Base-by-base conservation (phyloP, 768 basidiomycete species). In the Wakefieldia striispora region DNA sequence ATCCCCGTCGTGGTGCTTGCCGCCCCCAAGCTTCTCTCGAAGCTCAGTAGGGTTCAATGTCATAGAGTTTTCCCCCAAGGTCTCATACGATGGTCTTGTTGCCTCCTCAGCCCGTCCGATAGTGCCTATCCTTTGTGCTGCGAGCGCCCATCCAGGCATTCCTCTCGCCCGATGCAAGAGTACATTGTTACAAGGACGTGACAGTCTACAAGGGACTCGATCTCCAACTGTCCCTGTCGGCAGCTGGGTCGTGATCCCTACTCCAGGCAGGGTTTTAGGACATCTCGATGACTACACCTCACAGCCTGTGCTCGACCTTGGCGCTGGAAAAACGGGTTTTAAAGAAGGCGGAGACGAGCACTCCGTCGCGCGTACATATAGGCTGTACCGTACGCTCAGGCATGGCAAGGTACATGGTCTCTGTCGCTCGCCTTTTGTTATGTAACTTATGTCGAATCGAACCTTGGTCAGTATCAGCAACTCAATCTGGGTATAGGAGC, bases 101-200 rank as follows among this genome's bases (percentile, higher is more conserved):
- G 23, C 23, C 3, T 23, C 23, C 23, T 6, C 23, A 23, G n/a
- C n/a, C n/a, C n/a, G n/a, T n/a, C n/a, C n/a, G n/a, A n/a, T n/a
- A n/a, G 70, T 74, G 0, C 61, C 78, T 1, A 69, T 80, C 51
- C 66, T 76, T 3, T 77, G 76, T 48, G 73, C 73, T 26, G 72
- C 69, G 33, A 44, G 61, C 24, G 35, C 17, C 6, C 23, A 23
- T 21, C 21, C 21, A 3, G 14, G 2, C 21, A 20, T 13, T 11
- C 20, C 3, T 14, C 5, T 36, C 6, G 4, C 17, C 10, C 31
- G n/a, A n/a, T 23, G 23, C 23, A 51, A 14, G n/a, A 16, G 12
- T 12, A 31, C 14, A 10, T 23, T 10, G 10, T 24, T 33, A 23
- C 13, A 29, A 68, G 57, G 73, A 72, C 21, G 56, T 79, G 50